Percentiles rank a stretch among this genome's conserved stretches.
Conservation (phyloP, 208 protist species). For the Trypanosoma lewisi region DNA sequence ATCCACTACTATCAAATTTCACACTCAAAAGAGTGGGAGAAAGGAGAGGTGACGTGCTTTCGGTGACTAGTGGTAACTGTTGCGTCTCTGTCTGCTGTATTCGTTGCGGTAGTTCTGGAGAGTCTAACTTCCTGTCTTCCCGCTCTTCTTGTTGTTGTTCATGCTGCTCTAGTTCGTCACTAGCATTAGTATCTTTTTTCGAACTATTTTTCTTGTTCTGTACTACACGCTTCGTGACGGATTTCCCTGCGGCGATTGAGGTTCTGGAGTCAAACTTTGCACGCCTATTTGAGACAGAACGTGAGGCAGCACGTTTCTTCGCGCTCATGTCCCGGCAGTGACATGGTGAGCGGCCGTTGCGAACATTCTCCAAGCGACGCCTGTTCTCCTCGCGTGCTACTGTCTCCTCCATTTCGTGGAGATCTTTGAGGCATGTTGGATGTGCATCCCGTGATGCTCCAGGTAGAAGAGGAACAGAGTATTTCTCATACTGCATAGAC, state of each 20-base stretch:
- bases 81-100: constrained; percentile 1
- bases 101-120: neutral
- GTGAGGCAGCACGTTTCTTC: constrained; percentile 22
- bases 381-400: constrained; percentile 57
- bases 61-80: neutral
- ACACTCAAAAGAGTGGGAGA: neutral
- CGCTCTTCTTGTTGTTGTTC: too few relatives aligned
- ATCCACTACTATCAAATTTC: neutral
- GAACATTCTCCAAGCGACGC: constrained; percentile 52
- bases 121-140: too few relatives aligned
- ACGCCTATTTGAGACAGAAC: constrained; percentile 26
- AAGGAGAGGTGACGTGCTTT: neutral
- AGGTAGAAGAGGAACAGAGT: constrained; percentile 18
- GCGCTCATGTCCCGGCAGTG: neutral
- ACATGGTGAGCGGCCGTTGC: constrained; percentile 22
- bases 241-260: neutral
- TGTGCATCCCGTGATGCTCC: constrained; percentile 12
- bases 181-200: neutral
- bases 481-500: constrained; percentile 68
- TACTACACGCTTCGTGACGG: neutral
- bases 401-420: constrained; percentile 63
- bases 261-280: constrained; percentile 3
- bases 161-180: neutral
- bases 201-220: neutral
- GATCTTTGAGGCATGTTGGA: constrained; percentile 19